These are phyloP conservation scores for Neovahlkampfia damariscottae DNA, from an alignment of 78 protist genomes.

Conservation along the genomic window DNA sequence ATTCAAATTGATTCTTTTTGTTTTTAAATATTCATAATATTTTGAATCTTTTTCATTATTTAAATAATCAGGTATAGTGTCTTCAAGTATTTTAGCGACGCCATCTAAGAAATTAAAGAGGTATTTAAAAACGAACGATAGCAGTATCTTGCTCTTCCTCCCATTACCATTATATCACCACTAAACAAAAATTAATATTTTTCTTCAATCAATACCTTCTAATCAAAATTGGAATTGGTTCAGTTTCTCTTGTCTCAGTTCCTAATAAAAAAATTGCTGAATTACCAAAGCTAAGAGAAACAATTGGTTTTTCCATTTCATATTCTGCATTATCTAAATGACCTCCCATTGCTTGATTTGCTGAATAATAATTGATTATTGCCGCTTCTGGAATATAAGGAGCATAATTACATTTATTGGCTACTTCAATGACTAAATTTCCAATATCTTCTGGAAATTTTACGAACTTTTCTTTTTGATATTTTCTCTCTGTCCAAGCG, in stretches of 20 bases:
- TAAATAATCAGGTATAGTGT: neutral
- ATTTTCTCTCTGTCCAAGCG: constrained; percentile 12
- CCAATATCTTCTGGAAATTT: neutral
- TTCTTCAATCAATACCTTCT: too few relatives aligned
- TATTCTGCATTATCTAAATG: constrained; percentile 7
- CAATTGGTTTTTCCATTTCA: neutral
- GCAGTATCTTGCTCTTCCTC: constrained; percentile 2
- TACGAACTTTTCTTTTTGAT: neutral
- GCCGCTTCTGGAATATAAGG: constrained; percentile 11
- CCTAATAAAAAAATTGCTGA: neutral
- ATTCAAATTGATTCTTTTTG: neutral
- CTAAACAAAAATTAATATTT: too few relatives aligned
- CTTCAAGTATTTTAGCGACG: neutral
- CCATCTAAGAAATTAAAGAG: too few relatives aligned
- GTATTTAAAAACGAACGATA: neutral
- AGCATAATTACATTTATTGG: neutral
- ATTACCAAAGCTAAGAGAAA: neutral
- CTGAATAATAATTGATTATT: constrained; percentile 16
- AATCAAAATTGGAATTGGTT: neutral
- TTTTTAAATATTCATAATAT: neutral
- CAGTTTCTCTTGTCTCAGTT: neutral
- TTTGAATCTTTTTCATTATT: neutral
- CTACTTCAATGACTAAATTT: neutral
- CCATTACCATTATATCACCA: neutral
- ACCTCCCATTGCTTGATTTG: neutral